Evolutionary conservation across 2,329 filamentous ascomycete species (phyloP).

Genomic region (Fusarium sp.): DNA sequence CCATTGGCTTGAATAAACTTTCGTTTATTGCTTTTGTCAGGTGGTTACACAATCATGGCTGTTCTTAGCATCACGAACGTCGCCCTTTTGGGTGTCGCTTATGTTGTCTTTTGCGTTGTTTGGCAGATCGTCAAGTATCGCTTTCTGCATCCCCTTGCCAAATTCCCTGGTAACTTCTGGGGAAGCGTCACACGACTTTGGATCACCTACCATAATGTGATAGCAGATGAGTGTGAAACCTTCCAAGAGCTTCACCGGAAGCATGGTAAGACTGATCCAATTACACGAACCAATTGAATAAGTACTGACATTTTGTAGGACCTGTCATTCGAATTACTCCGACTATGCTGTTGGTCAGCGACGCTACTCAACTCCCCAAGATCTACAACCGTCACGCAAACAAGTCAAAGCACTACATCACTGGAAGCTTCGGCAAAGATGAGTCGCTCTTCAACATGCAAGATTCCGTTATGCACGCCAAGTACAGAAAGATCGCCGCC

Average conservation of each 20-base stretch:
- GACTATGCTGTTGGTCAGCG: slow-evolving; percentile 44
- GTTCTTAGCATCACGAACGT: slow-evolving; percentile 13
- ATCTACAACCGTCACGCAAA: slow-evolving; percentile 66
- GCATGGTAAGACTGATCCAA: slow-evolving; percentile 5
- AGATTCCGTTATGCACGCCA: slow-evolving; percentile 61
- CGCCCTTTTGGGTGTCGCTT: slow-evolving; percentile 19
- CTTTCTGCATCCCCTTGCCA: slow-evolving; percentile 32
- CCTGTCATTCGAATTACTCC: slow-evolving; percentile 41
- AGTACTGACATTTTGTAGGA: slow-evolving; percentile 2
- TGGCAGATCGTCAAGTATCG: slow-evolving; percentile 34
- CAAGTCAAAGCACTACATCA: slow-evolving; percentile 69
- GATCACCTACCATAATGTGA: slow-evolving; percentile 40
- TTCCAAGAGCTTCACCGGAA: slow-evolving; percentile 32
- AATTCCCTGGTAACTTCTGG: slow-evolving; percentile 37
- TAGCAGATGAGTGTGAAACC: slow-evolving; percentile 25
- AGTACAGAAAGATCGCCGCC: slow-evolving; percentile 65
- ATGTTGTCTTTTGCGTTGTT: slow-evolving; percentile 1
- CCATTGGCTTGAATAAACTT: slow-evolving; percentile 14
- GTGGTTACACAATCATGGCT: slow-evolving; percentile 9
- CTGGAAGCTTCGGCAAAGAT: slow-evolving; percentile 65
- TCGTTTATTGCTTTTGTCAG: neutral
- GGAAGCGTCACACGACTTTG: slow-evolving; percentile 33
- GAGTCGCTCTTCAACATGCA: slow-evolving; percentile 70
- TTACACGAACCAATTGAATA: rapidly evolving
- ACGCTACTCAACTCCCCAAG: slow-evolving; percentile 62